Percentiles rank a stretch among this genome's conserved stretches.
Conservation (phyloP, 768 basidiomycete species). For the Strobilomyces confusus region DNA sequence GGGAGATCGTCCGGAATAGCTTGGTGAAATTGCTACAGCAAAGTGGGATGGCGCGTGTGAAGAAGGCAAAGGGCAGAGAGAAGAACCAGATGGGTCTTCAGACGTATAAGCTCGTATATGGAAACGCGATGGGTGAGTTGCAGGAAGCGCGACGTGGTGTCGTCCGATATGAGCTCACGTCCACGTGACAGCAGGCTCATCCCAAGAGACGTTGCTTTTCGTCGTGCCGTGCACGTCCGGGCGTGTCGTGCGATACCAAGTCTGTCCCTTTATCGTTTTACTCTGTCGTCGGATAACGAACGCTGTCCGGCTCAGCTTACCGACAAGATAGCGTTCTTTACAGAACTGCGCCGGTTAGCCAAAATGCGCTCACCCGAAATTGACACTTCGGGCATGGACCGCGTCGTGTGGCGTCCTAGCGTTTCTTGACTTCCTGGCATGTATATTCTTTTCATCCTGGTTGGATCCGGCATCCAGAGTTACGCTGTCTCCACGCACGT, state of each 20-base stretch:
- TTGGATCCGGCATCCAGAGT: background rate
- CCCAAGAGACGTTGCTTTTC: constrained; percentile 64
- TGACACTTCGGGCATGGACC: constrained; percentile 8
- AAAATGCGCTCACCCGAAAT: constrained; percentile 15
- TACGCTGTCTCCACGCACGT: background rate
- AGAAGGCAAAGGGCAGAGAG: constrained; percentile 6
- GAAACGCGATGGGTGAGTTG: constrained; percentile 5
- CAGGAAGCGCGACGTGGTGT: background rate
- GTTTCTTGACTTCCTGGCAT: background rate
- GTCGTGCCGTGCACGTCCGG: constrained; percentile 77
- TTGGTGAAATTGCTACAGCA: constrained; percentile 27
- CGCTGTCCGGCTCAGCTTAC: constrained; percentile 31
- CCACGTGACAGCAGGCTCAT: background rate
- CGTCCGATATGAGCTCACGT: background rate
- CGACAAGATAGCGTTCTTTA: constrained; percentile 44
- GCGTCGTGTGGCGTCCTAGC: background rate
- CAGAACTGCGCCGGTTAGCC: constrained; percentile 30
- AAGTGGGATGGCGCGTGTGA: background rate
- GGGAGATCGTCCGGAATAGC: constrained; percentile 37
- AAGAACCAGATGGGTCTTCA: constrained; percentile 22
- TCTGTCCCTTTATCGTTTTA: constrained; percentile 25
- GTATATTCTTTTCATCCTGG: background rate
- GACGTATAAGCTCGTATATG: constrained; percentile 19
- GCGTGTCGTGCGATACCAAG: constrained; percentile 68
- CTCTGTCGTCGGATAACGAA: background rate